These are phyloP conservation scores for Bryoglossum gracile DNA, from an alignment of 495 filamentous ascomycete species.

Conservation along the genomic window DNA sequence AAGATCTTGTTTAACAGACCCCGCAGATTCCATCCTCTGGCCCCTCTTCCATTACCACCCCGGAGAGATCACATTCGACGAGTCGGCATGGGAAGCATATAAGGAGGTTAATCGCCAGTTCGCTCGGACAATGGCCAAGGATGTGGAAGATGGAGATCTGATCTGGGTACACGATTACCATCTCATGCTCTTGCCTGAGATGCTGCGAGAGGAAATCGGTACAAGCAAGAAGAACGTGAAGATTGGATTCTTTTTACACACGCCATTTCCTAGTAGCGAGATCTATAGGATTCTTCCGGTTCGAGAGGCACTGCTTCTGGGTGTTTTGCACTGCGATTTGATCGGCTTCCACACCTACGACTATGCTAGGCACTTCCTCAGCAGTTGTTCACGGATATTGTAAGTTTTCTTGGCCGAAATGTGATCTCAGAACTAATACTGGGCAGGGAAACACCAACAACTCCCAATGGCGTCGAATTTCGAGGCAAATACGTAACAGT, in stretches of 20 bases:
- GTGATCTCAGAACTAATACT: neutral
- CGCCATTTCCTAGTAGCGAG: constrained; percentile 87
- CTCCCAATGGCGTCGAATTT: constrained; percentile 76
- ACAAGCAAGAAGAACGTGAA: constrained; percentile 68
- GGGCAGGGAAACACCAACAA: constrained; percentile 63
- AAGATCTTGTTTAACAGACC: constrained; percentile 10
- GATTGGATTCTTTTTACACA: constrained; percentile 93
- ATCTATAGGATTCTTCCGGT: constrained; percentile 89
- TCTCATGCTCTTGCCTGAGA: constrained; percentile 79
- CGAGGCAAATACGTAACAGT: constrained; percentile 65
- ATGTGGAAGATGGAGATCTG: constrained; percentile 69
- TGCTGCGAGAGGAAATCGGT: constrained; percentile 71
- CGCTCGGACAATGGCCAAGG: constrained; percentile 64
- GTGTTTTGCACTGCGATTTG: constrained; percentile 76
- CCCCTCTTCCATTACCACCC: constrained; percentile 95
- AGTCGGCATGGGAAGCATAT: constrained; percentile 82
- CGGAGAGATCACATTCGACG: constrained; percentile 85
- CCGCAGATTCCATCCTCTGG: constrained; percentile 84
- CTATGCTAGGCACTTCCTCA: constrained; percentile 84
- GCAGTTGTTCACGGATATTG: constrained; percentile 76
- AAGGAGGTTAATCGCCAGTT: constrained; percentile 78
- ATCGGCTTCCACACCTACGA: constrained; percentile 95
- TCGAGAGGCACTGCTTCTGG: constrained; percentile 69
- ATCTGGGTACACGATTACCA: constrained; percentile 98
- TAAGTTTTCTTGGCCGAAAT: constrained; percentile 36